Base-by-base conservation (phyloP, 208 protist genomes). In the Crithidia sp. region DNA sequence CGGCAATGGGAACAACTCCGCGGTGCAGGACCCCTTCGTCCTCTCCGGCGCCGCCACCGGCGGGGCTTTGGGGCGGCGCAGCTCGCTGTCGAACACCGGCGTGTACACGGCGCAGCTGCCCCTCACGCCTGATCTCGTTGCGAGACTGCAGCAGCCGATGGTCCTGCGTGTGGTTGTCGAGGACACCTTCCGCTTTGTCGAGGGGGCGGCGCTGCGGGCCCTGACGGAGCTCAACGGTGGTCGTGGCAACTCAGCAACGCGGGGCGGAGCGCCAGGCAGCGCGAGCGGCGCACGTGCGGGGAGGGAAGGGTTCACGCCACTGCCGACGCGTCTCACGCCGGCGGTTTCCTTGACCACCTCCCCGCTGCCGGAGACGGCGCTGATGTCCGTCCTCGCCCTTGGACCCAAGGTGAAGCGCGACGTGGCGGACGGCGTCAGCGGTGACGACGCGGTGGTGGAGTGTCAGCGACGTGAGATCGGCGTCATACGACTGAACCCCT, bases 131-230 rank as follows among this genome's bases (percentile, higher is more conserved):
- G 50, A 45, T 36, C 68, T 75, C 41, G 57, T 71, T 49, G 49
- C 36, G n/a, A 52, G 50, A 14, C 52, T 75, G 40, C 76, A 81
- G 76, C 49, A 67, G 52, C 67, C 76, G 39, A 52, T 74, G 17
- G 36, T 64, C 28, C 58, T 83, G 56, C 49, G 60, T 41, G 74
- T 76, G 17, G 5, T 43, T 3, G 67, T 75, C 19, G 66, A 72
- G 28, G 74, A 78, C 67, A 75, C 70, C 13, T 78, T 54, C 53
- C 61, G 50, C 39, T 74, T 59, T 37, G 0, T 66, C 13, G 67
- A 69, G 16, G 50, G 43, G 3, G 43, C 64, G 17, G 60, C 53
- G 36, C 5, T 72, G 61, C 54, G 61, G 41, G 58, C 64, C 7
- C 13, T 70, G 52, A 14, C 69, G 50, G 67, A 71, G 28, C 28